Evolutionary conservation across 805 yeast species (phyloP).

Genomic region (Saccharomycopsis synnaedendra): DNA sequence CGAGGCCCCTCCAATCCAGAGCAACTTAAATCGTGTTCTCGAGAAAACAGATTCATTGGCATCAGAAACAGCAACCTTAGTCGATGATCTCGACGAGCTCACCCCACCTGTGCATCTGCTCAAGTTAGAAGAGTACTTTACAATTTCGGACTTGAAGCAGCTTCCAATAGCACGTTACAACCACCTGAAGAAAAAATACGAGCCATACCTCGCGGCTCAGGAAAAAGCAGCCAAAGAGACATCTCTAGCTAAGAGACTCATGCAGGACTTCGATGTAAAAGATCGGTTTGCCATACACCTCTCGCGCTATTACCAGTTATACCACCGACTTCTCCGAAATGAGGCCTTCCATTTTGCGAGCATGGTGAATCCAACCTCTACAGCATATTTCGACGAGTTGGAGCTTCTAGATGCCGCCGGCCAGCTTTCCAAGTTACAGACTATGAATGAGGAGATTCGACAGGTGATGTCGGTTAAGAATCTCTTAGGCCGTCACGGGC

Average conservation of each 20-base stretch:
- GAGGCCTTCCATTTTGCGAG: slow-evolving; percentile 46
- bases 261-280: slow-evolving; percentile 16
- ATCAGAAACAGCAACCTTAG: slow-evolving; percentile 17
- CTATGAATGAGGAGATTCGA: slow-evolving; percentile 17
- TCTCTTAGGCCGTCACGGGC: slow-evolving; percentile 74
- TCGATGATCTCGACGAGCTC: slow-evolving; percentile 15
- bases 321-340: slow-evolving; percentile 66
- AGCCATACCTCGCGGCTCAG: slow-evolving; percentile 17
- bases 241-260: slow-evolving; percentile 2
- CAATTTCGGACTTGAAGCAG: slow-evolving; percentile 43
- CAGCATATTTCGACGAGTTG: slow-evolving; percentile 21
- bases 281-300: slow-evolving; percentile 32
- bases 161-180: slow-evolving; percentile 62
- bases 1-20: not conserved
- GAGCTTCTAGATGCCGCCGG: slow-evolving; percentile 1
- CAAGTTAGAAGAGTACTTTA: slow-evolving; percentile 14
- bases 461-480: slow-evolving; percentile 68
- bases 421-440: slow-evolving; percentile 10
- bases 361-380: slow-evolving; percentile 22
- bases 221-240: slow-evolving; percentile 8
- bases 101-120: slow-evolving; percentile 13
- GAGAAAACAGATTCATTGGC: not conserved
- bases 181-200: slow-evolving; percentile 48
- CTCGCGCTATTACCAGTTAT: slow-evolving; percentile 48
- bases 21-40: slow-evolving; percentile 17